Evolutionary conservation across 1,284 basidiomycete genomes (phyloP).

Genomic region (Moesziomyces parantarcticus): DNA sequence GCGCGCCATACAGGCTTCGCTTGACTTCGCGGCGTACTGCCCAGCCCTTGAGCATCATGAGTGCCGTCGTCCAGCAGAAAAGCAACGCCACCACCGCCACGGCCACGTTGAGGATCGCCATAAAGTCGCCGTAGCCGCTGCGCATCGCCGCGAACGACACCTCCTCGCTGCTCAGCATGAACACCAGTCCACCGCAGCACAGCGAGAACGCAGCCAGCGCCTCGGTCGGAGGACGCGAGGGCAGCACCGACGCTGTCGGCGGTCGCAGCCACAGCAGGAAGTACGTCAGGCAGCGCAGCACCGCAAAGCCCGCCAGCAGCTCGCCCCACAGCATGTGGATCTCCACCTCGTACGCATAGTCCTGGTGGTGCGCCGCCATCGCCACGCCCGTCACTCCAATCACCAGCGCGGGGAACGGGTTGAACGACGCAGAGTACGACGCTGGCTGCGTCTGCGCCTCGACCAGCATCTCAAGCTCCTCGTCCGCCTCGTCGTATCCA

Average conservation of each 20-base stretch:
- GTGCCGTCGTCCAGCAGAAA: slow-evolving; percentile 55
- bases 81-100: slow-evolving; percentile 59
- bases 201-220: slow-evolving; percentile 87
- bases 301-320: slow-evolving; percentile 83
- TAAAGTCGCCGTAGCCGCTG: slow-evolving; percentile 82
- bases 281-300: slow-evolving; percentile 86
- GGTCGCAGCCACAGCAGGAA: slow-evolving; percentile 88
- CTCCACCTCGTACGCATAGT: slow-evolving; percentile 82
- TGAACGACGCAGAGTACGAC: slow-evolving; percentile 81
- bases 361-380: slow-evolving; percentile 94
- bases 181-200: slow-evolving; percentile 86
- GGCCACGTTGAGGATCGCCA: slow-evolving; percentile 65
- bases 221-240: slow-evolving; percentile 94
- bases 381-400: slow-evolving; percentile 93
- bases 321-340: slow-evolving; percentile 92
- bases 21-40: slow-evolving; percentile 48
- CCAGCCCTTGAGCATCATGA: slow-evolving; percentile 64
- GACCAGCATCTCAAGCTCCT: slow-evolving; percentile 32
- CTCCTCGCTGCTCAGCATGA: slow-evolving; percentile 92
- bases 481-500: slow-evolving; percentile 5
- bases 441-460: slow-evolving; percentile 54
- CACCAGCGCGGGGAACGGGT: slow-evolving; percentile 82
- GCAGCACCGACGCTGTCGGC: slow-evolving; percentile 73
- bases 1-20: slow-evolving; percentile 4
- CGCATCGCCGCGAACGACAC: slow-evolving; percentile 91